These are phyloP conservation scores for Claviceps cyperi DNA, from an alignment of 2,329 filamentous ascomycete species.

Conservation along the genomic window DNA sequence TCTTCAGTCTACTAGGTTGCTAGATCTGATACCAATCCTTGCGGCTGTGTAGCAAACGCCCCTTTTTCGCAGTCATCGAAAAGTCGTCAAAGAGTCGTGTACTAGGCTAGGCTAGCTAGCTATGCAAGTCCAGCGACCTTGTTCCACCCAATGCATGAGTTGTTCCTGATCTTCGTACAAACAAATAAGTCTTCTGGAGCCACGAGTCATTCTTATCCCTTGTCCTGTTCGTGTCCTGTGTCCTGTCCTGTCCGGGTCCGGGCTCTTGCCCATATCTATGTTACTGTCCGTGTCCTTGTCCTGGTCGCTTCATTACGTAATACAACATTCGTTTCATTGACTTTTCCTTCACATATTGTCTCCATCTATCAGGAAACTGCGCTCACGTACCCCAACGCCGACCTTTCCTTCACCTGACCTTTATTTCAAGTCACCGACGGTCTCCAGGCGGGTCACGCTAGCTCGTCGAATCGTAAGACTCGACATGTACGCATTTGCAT, in stretches of 20 bases:
- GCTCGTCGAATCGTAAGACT: conserved; percentile 23
- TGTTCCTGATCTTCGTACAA: neutral
- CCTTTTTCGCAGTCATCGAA: no score
- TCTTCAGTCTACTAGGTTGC: no score
- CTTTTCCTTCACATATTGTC: neutral
- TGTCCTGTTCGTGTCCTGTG: neutral
- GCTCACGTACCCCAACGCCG: no score
- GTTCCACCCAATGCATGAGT: no score
- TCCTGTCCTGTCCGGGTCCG: neutral
- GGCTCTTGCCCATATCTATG: neutral
- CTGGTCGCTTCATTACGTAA: neutral
- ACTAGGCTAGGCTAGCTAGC: no score
- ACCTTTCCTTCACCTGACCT: neutral
- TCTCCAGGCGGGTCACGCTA: conserved; percentile 15
- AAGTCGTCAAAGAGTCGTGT: no score
- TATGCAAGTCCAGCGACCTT: no score
- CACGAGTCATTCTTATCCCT: neutral
- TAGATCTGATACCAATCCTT: no score
- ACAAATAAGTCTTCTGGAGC: neutral
- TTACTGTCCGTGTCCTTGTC: neutral
- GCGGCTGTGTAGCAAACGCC: no score
- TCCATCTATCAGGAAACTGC: neutral
- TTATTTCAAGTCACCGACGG: neutral
- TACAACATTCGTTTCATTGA: neutral
- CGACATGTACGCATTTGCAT: conserved; percentile 30